Base-by-base conservation (phyloP, 2,329 filamentous ascomycete species). In the Metarhizium album region DNA sequence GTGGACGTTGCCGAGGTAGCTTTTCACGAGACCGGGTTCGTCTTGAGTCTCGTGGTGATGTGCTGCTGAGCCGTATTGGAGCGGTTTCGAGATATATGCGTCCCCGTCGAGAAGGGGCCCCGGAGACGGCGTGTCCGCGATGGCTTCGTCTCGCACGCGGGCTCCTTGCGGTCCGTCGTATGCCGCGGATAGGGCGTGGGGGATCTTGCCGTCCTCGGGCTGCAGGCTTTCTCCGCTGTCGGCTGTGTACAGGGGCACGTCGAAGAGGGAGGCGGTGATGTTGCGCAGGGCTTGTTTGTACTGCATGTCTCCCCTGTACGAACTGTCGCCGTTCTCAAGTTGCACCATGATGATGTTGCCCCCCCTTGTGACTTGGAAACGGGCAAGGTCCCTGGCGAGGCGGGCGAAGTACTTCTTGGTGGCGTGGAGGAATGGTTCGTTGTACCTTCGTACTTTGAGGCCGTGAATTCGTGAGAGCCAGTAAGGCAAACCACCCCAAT, bases 321-420 rank as follows among this genome's bases (percentile, higher is more conserved):
- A 71, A 1, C 73, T 72, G 52, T 76, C 76, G 53, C 74, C 72
- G 48, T 74, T 74, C 57, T 75, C 72, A 4, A 74, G 63, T 56
- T 74, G 71, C 0, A 72, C 66, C 71, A 74, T 73, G n/a, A 75
- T 55, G 18, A 74, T 62, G 3, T 70, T 69, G 0, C 72, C 72
- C 11, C 71, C 71, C 1, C 66, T 58, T 1, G 64, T 66, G 14
- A 70, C 62, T 49, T 70, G 67, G n/a, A 70, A 49, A 6, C 59
- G 55, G 7, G 48, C 22, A 31, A 74, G 47, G 5, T 69, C 64
- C 1, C 54, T 56, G 14, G 66, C 69, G 2, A 74, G 60, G 16
- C 64, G 60, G 23, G 61, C 54, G 5, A 73, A 55, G 49, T 73
- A 74, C 4, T 47, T 56, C 42, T 60, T 58, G 4, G 69, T 59